Base-by-base conservation (phyloP, 208 protist genomes). In the Trypanosoma rangeli region DNA sequence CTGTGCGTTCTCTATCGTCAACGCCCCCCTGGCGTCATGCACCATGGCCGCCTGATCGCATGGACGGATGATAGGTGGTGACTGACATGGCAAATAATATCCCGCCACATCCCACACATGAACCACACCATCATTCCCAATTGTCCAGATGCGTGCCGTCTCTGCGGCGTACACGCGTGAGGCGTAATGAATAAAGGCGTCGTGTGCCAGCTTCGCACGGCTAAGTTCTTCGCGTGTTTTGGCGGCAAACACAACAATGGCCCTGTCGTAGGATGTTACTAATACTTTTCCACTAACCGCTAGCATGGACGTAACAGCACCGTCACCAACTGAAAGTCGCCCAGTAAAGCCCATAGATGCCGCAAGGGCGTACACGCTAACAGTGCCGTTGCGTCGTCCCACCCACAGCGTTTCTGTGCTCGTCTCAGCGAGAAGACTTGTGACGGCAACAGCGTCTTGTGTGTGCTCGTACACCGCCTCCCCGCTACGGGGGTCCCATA, bases 331-430 rank as follows among this genome's bases (percentile, higher is more conserved):
- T 29, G 42, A 29, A 4, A 76, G 20, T 16, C 57, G 64, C 0
- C 35, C 48, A 2, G 22, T 44, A 53, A 76, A 71, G 8, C 20
- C 7, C 33, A 76, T n/a, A 1, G 58, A 18, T 22, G 63, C 35
- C 0, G 28, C 12, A 44, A 92, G 26, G 18, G 66, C 53, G 67
- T 93, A 95, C 18, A 90, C 70, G 59, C 90, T 85, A 29, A 93
- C 49, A 44, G 78, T 80, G 49, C 85, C 86, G 46, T 92, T 87
- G 18, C 64, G 46, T 12, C 87, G 68, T 0, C 79, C 73, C 4
- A 86, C 86, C 90, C 90, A 95, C 9, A 95, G 35, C 15, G 75
- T 91, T 24, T 70, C 68, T 3, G 77, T 86, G n/a, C 62, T 68
- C 20, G 69, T 73, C 59, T 95, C 90, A 52, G 78, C 73, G 44